Conservation (phyloP, 192 early-diverging fungal species). For the Umbelopsis isabellina region DNA sequence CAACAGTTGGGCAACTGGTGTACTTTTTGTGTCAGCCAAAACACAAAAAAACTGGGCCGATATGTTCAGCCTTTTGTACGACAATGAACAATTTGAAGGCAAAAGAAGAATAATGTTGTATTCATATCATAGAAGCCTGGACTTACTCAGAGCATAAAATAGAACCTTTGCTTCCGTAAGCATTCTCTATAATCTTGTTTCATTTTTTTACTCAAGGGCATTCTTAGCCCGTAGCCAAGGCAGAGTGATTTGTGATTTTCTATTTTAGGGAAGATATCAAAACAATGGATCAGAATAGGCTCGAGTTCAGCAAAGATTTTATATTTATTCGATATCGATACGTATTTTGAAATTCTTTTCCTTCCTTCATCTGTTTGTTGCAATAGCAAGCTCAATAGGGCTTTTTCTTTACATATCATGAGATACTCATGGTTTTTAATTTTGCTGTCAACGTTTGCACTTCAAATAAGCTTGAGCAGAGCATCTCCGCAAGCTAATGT, state of each 20-base stretch:
- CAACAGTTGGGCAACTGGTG: too few species aligned
- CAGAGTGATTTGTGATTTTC: background rate
- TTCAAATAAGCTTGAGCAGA: background rate
- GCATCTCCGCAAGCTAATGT: background rate
- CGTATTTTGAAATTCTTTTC: background rate
- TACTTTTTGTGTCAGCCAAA: too few species aligned
- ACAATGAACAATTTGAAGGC: too few species aligned
- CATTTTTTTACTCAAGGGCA: too few species aligned
- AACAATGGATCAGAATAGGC: conserved; percentile 23
- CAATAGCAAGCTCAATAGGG: background rate
- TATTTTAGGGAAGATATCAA: conserved; percentile 18
- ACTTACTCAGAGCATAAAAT: too few species aligned
- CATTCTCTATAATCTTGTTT: too few species aligned
- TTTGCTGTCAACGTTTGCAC: background rate
- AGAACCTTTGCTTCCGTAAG: too few species aligned
- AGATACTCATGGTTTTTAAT: conserved; percentile 11
- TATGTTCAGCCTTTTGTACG: too few species aligned
- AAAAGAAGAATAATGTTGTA: too few species aligned
- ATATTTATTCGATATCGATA: background rate
- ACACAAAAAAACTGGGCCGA: too few species aligned
- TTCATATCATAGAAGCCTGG: too few species aligned
- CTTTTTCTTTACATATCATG: background rate
- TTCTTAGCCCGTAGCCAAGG: background rate
- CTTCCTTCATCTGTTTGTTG: background rate
- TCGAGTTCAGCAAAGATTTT: background rate